Evolutionary conservation across 2,329 filamentous ascomycete species (phyloP).

Genomic region (Botrytis sinoallii): DNA sequence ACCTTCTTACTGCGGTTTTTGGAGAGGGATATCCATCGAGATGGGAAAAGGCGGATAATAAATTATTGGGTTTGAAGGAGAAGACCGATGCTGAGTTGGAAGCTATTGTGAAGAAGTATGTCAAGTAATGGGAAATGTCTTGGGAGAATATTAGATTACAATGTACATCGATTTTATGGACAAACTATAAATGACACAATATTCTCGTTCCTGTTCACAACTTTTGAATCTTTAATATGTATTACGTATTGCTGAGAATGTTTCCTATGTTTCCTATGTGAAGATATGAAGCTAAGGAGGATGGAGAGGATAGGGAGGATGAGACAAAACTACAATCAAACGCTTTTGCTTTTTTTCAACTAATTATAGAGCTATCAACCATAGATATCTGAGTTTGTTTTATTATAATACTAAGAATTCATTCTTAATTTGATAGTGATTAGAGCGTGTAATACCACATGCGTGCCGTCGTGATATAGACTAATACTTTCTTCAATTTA

Average conservation of each 20-base stretch:
- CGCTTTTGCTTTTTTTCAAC: background rate
- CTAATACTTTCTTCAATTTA: background rate
- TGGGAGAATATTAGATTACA: background rate
- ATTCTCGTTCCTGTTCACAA: background rate
- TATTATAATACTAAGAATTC: background rate
- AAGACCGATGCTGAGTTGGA: conserved; percentile 43
- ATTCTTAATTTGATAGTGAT: background rate
- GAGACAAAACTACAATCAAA: background rate
- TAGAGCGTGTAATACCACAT: background rate
- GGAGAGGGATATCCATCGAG: conserved; percentile 37
- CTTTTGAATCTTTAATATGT: background rate
- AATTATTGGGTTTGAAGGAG: conserved; percentile 43
- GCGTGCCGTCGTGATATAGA: background rate
- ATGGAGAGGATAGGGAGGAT: too few species aligned
- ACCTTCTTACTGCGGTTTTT: conserved; percentile 38
- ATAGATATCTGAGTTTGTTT: background rate
- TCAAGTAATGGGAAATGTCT: background rate
- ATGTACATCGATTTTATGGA: too few species aligned
- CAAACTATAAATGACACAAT: background rate
- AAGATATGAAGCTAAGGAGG: too few species aligned
- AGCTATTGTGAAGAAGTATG: conserved; percentile 31
- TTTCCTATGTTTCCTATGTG: too few species aligned
- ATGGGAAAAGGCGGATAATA: conserved; percentile 41
- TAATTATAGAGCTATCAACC: background rate
- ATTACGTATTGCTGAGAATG: too few species aligned